These are phyloP conservation scores for Aspergillus brasiliensis DNA, from an alignment of 2,329 filamentous ascomycete species.

Conservation along the genomic window DNA sequence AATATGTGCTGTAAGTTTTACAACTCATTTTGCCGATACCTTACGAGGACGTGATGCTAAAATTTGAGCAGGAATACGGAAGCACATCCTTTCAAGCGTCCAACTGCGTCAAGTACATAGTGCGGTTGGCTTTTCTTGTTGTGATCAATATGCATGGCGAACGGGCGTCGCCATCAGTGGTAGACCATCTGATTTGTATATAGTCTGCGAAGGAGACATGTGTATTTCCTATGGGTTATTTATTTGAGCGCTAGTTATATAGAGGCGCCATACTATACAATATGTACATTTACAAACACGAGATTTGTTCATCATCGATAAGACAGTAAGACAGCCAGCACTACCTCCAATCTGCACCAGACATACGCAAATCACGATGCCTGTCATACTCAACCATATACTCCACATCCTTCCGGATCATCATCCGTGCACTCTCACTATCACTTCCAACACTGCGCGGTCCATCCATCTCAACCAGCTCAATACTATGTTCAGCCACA, in stretches of 20 bases:
- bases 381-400: constrained; percentile 33
- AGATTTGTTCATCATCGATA: background rate
- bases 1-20: constrained; percentile 45
- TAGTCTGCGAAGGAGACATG: background rate
- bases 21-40: background rate
- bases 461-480: constrained; percentile 13
- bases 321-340: background rate
- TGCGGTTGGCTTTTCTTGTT: background rate
- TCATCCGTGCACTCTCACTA: constrained; percentile 27
- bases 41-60: constrained; percentile 1
- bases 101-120: constrained; percentile 7
- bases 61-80: constrained; percentile 39
- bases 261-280: background rate
- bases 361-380: background rate
- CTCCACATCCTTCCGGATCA: constrained; percentile 38
- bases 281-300: background rate
- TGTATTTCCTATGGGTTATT: background rate
- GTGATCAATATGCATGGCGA: background rate
- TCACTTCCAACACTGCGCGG: constrained; percentile 13
- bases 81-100: constrained; percentile 42
- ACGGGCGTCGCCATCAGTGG: constrained; percentile 15
- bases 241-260: background rate
- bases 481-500: constrained; percentile 9
- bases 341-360: constrained; percentile 13
- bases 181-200: background rate